Evolutionary conservation across 257 asterid genomes (phyloP), one percentile per base, ranked within the genome.

Genomic region (Hygrophila difformis): DNA sequence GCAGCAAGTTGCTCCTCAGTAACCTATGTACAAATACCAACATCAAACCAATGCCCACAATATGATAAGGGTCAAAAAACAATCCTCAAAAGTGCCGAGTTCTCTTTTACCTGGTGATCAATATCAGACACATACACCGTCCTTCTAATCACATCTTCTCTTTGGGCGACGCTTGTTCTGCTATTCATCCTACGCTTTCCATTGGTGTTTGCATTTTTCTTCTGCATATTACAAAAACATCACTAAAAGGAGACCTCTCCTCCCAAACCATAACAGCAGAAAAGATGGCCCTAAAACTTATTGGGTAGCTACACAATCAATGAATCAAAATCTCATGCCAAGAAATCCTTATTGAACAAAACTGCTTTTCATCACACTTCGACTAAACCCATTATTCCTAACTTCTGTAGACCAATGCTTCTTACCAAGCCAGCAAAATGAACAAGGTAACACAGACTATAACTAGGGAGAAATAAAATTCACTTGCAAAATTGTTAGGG

Each of bases 1-100:
- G 73, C 78, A 7, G 85, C 88, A 68, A 81, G 93, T 56, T 78
- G 88, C 70, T 75, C 88, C 51, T 81, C 88, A 29, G 88, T 77
- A 35, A 81, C 81, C 93, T 81, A 51, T 47, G 56, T 39, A 49
- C 53, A 46, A 52, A 39, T 22, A 36, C 37, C 38, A 34, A 50
- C 19, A 33, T 18, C 15, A 26, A 33, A 14, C 29, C 47, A 13
- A 12, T 13, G 29, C 29, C 7, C 29, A 3, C 3, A 24, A 24
- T 24, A 7, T 2, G 7, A 24, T 24, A 24, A 24, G 29, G 7
- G 7, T 24, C 29, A 24, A 24, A 3, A 24, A n/a, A n/a, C n/a
- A n/a, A n/a, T n/a, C n/a, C n/a, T 3, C 12, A 36, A 44, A 39
- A 40, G 12, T 8, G 21, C 8, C 12, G 14, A 34, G 23, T 8